Evolutionary conservation across 805 yeast species (phyloP), one percentile per base, ranked within the genome.

Genomic region (Torulaspora gathmanii): DNA sequence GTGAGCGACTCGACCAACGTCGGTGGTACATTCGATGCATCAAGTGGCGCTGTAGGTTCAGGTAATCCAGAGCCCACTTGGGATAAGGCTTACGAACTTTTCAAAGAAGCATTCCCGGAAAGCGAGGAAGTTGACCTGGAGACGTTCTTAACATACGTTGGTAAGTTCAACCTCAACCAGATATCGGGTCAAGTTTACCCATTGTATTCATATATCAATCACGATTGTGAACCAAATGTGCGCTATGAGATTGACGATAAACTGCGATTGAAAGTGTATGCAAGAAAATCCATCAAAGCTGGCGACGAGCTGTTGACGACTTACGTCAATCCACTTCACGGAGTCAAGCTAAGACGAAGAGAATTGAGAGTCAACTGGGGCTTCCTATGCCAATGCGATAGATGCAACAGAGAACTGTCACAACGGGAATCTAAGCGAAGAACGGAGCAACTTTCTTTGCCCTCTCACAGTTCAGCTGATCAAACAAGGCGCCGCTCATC

Each of bases 301-400:
- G 84, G 83, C 15, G 89, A 83, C 53, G 93, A 86, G 58, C 70
- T 87, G 33, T 68, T 77, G 0, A 79, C 85, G 1, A 72, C 83
- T 2, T 87, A 87, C 55, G 86, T 86, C 1, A 79, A 83, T 54
- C 87, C 89, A 1, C 61, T 68, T 5, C 80, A 78, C 54, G 76
- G 79, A 2, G 76, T 81, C 7, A 77, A 73, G 37, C 78, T 81
- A 46, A 74, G 95, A 51, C 80, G 78, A 55, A 63, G 83, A 51
- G 80, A 77, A 51, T 67, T 87, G 39, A 66, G 90, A 47, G 78
- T 80, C 10, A 82, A 83, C 54, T 87, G 88, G 86, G 95, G 95
- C 3, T 87, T 87, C 61, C 57, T 74, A 15, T 87, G 95, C 63
- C 63, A 61, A 20, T 87, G 95, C 61, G 55, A 64, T 10, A 75